These are phyloP conservation scores for Eucalyptus globulus DNA, from an alignment of 345 rosid species.

Conservation along the genomic window DNA sequence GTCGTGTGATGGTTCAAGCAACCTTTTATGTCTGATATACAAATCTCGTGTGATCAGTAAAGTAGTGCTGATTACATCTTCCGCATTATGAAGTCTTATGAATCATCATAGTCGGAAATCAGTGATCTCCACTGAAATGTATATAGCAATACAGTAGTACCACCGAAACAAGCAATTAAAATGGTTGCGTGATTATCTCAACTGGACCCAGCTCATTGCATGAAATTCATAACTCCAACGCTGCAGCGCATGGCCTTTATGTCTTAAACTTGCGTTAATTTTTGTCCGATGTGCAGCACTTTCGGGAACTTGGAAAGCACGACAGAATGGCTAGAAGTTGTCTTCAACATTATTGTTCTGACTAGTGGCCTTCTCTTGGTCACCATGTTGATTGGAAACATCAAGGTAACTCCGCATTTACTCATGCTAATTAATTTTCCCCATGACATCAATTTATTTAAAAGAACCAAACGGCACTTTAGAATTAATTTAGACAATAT, in stretches of 20 bases:
- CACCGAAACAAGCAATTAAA: background rate
- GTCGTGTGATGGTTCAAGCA: background rate
- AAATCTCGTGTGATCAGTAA: background rate
- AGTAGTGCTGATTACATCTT: background rate
- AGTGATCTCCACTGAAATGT: background rate
- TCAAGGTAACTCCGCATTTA: constrained; percentile 39
- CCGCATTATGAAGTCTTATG: background rate
- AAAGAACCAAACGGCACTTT: background rate
- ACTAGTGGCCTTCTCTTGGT: constrained; percentile 90
- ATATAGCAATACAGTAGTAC: background rate
- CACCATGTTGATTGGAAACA: constrained; percentile 95
- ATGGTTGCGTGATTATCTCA: background rate
- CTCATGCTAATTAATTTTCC: background rate
- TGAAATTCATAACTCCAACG: background rate
- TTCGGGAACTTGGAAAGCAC: constrained; percentile 94
- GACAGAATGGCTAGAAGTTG: constrained; percentile 92
- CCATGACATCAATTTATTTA: background rate
- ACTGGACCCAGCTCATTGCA: background rate
- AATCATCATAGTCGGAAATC: background rate
- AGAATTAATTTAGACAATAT: background rate
- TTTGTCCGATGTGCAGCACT: constrained; percentile 31
- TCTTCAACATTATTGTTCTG: constrained; percentile 88
- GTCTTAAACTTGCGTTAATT: background rate
- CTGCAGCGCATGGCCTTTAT: background rate
- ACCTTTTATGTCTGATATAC: background rate